A percentile compares a stretch with the other conserved stretches of the same genome.
Evolutionary conservation across 225 moss, liverwort and hornwort genomes (phyloP).

Genomic region (Climacium dendroides): DNA sequence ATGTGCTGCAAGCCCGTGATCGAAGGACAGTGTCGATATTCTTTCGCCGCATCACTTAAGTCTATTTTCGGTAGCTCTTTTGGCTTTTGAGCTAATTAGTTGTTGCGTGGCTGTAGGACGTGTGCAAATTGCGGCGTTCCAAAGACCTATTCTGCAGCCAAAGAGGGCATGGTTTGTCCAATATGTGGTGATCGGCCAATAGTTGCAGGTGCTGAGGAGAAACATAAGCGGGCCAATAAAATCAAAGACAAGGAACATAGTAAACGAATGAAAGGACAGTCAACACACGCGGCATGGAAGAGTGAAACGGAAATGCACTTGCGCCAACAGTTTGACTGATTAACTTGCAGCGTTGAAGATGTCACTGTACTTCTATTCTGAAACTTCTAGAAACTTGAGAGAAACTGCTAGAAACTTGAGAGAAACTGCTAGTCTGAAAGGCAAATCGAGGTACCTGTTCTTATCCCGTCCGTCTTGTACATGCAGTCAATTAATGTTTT

Average conservation of each 20-base stretch:
- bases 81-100: neutral
- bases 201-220: constrained; percentile 22
- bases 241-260: constrained; percentile 87
- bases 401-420: neutral
- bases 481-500: neutral
- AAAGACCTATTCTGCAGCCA: constrained; percentile 55
- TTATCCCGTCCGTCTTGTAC: neutral
- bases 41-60: neutral
- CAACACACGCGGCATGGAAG: constrained; percentile 88
- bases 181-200: constrained; percentile 52
- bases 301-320: constrained; percentile 97
- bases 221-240: constrained; percentile 63
- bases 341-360: neutral
- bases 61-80: neutral
- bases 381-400: neutral
- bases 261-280: constrained; percentile 98
- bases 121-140: constrained; percentile 64
- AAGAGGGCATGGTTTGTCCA: constrained; percentile 60
- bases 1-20: neutral
- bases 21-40: neutral
- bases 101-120: constrained; percentile 29
- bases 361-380: neutral
- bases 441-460: constrained; percentile 5
- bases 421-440: neutral
- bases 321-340: constrained; percentile 91